Base-by-base conservation (phyloP, 257 asterid genomes). In the Craterostigma plantagineum region DNA sequence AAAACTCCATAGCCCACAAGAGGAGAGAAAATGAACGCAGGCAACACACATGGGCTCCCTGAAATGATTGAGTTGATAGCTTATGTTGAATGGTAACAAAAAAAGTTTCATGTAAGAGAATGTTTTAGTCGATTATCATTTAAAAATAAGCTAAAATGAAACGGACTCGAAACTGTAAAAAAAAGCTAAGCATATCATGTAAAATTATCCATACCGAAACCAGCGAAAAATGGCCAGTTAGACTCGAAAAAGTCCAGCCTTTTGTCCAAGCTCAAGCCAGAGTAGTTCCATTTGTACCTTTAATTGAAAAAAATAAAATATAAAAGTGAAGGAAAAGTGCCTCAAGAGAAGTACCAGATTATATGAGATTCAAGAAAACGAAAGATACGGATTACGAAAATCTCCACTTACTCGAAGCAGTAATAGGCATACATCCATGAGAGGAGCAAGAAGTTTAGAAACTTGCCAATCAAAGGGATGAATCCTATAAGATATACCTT, bases 401-500 rank as follows among this genome's bases (percentile, higher is more conserved):
- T 49, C 46, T 57, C 35, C 48, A 71, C 99, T 76, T 64, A 90
- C 99, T 90, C 99, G 45, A 90, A 90, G 64, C 95, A 90, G 69
- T 83, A 90, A 64, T 90, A 90, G 40, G 99, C 91, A 64, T 90
- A 90, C 95, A 90, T 70, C 99, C 99, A 90, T 0, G 94, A 68
- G 43, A 90, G 94, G 45, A 90, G 87, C 50, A 83, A 55, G 45
- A 90, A 70, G 73, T 75, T 83, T 12, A 79, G 57, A 35, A 71
- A 48, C 69, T 79, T 79, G 46, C 99, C 99, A 35, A 68, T 40
- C 40, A 38, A 67, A 14, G 99, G 99, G 43, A 90, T 52, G 64
- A 75, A 69, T 49, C 99, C 99, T 48, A 63, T 62, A 60, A 68
- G 57, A 51, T 65, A 72, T 53, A 83, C 92, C 99, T 90, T 71